Evolutionary conservation across 805 yeast species (phyloP), one percentile per base, ranked within the genome.

Genomic region (Millerago galiae): DNA sequence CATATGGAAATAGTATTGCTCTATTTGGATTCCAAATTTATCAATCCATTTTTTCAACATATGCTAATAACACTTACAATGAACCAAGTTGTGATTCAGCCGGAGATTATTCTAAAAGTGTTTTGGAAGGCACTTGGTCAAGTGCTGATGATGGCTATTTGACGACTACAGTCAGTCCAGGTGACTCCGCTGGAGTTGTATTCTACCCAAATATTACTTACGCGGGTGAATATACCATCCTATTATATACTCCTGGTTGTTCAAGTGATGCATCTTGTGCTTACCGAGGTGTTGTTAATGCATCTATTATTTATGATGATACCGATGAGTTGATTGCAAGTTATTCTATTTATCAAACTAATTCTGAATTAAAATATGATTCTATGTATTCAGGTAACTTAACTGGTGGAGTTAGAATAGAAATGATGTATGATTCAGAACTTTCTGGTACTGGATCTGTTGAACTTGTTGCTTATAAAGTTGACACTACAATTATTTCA

Each of bases 191-290:
- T 6, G 72, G 73, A 9, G 72, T 79, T 2, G 67, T 71, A 1
- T 80, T 81, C 55, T 70, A 71, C 43, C 87, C 96, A 9, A 81
- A 81, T 50, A 75, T 88, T 15, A 68, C 83, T 1, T 73, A 77
- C 48, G 69, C 86, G 0, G 97, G 97, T 9, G 70, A 78, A 45
- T 93, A 88, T 60, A 68, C 86, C 0, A 69, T 93, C 18, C 66
- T 77, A 40, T 53, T 90, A 38, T 82, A 77, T 53, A 93, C 99
- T 1, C 96, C 96, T 0, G 98, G 98, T 0, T 93, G 99, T 65
- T 41, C 60, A 1, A 58, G 52, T 4, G 95, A 85, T 57, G 62
- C 66, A 38, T 72, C 93, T 0, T 93, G 99, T 63, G 51, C 58
- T 17, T 45, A 65, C 16, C 74, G 99, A 57, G 91, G 95, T 10